phyloP scores from a whole-genome alignment of 108 stramenopile species.

The Fistulifera solaris region DNA sequence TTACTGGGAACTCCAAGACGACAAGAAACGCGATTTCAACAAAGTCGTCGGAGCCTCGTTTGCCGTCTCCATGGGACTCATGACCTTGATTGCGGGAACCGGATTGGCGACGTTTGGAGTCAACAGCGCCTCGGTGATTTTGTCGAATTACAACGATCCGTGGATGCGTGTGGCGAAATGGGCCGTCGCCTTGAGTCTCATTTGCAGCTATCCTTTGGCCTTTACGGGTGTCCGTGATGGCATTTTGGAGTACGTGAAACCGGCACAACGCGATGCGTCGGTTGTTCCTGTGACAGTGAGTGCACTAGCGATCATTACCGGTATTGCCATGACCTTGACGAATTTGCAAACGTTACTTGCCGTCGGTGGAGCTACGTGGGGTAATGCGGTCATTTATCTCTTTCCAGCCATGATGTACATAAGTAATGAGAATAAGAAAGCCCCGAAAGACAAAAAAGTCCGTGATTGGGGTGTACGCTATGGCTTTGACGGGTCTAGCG shows the following conservation, averaged over 20 bases:
- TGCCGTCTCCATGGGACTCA: conserved; percentile 24
- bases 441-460: neutral
- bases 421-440: neutral
- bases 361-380: conserved; percentile 82
- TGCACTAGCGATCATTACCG: conserved; percentile 40
- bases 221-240: conserved; percentile 74
- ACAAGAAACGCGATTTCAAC: conserved; percentile 57
- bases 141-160: conserved; percentile 86
- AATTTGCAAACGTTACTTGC: conserved; percentile 58
- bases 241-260: conserved; percentile 43
- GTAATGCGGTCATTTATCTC: conserved; percentile 71
- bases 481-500: conserved; percentile 1
- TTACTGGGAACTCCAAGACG: conserved; percentile 78
- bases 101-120: conserved; percentile 86
- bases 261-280: neutral
- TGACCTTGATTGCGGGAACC: conserved; percentile 38
- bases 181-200: conserved; percentile 67
- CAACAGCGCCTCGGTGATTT: conserved; percentile 62
- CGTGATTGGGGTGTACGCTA: too few species aligned
- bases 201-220: conserved; percentile 49
- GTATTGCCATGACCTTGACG: conserved; percentile 39
- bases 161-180: conserved; percentile 64
- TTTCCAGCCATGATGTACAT: conserved; percentile 66
- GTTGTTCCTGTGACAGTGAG: conserved; percentile 35
- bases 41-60: conserved; percentile 63